Base-by-base conservation (phyloP, 2,329 filamentous ascomycete species). In the Nannizzia gypsea region DNA sequence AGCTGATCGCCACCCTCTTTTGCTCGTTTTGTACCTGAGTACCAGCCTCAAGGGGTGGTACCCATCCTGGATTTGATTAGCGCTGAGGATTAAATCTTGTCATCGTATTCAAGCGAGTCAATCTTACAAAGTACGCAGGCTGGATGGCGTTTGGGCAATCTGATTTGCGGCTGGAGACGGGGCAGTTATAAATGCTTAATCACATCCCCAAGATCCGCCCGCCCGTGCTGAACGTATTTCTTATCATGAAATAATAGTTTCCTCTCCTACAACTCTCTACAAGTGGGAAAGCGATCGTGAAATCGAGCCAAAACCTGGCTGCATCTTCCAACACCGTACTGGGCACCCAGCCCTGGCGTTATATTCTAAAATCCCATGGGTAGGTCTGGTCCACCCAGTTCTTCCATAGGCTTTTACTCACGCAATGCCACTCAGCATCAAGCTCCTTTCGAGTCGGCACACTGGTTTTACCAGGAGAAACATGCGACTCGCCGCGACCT, bases 81-180 rank as follows among this genome's bases (percentile, higher is more conserved):
- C 48, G 26, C 48, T 24, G 8, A 31, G 22, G 50, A 54, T 54
- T 17, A 31, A n/a, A 8, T 31, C 20, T 54, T 54, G 24, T 34
- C 28, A 20, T 54, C 50, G 50, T 54, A 54, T 54, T 54, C 50
- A 34, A 54, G 50, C 50, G 26, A 54, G 50, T n/a, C 26, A 20
- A 54, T 54, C 50, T 26, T 34, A 28, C 15, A 6, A n/a, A 17
- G 26, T 26, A n/a, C 15, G 13, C 11, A 54, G 24, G 50, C 28
- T 17, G 6, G n/a, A 20, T 31, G 22, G 15, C 34, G 13, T 54
- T 54, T 31, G 26, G 28, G 31, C 50, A 28, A 8, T 13, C 17
- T 54, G 50, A 54, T 54, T 54, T 54, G 50, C 50, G 50, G 50
- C 50, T 34, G 50, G 50, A 26, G 20, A 31, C 50, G 50, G 50